Base-by-base conservation (phyloP, 2,329 filamentous ascomycete genomes). In the Nigrospora sphaerica region DNA sequence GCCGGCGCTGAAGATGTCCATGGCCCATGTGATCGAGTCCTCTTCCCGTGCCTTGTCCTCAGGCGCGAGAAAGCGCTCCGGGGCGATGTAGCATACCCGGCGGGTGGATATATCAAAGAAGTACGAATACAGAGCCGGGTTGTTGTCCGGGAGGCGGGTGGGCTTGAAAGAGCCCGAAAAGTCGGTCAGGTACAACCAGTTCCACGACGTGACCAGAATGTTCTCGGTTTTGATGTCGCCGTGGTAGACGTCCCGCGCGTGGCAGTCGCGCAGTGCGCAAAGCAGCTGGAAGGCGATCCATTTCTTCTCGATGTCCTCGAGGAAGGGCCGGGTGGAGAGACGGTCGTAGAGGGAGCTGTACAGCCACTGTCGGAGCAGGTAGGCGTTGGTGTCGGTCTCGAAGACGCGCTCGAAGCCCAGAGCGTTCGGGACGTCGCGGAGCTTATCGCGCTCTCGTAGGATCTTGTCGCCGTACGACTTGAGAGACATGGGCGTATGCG, bases 171-270 rank as follows among this genome's bases (percentile, higher is more conserved):
- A 85, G 0, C 92, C 90, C 4, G 92, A 95, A 64, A 97, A 98
- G 65, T 98, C 93, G n/a, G 91, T 85, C 34, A 98, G 77, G 63
- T 97, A 98, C 2, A 98, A 77, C 93, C 95, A 98, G 69, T 97
- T 96, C 93, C 93, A 98, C 7, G 93, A 97, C 0, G 93, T 98
- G 43, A 98, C 92, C 41, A 98, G 73, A 33, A 95, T 82, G 59
- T 98, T 98, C 66, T 98, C 92, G 2, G 92, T 93, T 73, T 98
- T 98, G 72, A 98, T 97, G 61, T 98, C 95, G 48, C 93, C 95
- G 62, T 98, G 93, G 63, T 91, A 97, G 44, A 98, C 77, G 57
- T 95, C 88, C 40, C 86, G 79, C 28, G 86, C 77, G 64, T 98
- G 93, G 58, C 89, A 96, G 66, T 98, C 95, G 47, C 91, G 83